Percentiles rank a stretch among this genome's conserved stretches.
phyloP scores from a whole-genome alignment of 352 stramenopile species.

The Pythium guiyangense region DNA sequence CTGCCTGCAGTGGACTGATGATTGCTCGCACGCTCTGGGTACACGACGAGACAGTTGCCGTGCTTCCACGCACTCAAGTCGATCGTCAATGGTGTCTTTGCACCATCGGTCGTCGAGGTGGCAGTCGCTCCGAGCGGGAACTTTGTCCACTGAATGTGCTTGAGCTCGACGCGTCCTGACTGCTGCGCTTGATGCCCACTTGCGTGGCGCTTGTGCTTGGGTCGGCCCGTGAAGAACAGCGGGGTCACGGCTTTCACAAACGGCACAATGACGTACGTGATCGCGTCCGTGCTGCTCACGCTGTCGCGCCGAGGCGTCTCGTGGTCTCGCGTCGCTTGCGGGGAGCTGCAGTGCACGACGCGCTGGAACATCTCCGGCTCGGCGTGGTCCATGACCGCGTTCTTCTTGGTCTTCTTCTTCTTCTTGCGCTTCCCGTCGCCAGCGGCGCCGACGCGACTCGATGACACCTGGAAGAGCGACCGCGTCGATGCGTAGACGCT shows the following conservation, averaged over 20 bases:
- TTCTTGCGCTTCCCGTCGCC: neutral
- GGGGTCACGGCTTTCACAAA: constrained; percentile 9
- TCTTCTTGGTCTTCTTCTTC: constrained; percentile 26
- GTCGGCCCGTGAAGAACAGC: constrained; percentile 4
- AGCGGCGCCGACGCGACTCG: neutral
- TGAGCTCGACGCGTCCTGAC: constrained; percentile 5
- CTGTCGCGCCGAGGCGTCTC: neutral
- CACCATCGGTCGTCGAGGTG: too few relatives aligned
- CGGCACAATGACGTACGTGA: constrained; percentile 7
- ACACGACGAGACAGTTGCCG: constrained; percentile 28
- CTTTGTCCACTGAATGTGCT: constrained; percentile 11
- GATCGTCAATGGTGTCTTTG: neutral
- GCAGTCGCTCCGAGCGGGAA: constrained; percentile 2
- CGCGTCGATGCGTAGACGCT: constrained; percentile 14
- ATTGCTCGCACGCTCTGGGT: constrained; percentile 8
- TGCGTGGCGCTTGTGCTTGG: neutral
- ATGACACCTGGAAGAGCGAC: constrained; percentile 6
- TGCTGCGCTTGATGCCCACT: constrained; percentile 3
- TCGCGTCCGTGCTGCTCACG: constrained; percentile 4
- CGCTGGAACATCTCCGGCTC: constrained; percentile 33
- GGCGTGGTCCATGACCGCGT: constrained; percentile 33
- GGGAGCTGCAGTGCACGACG: constrained; percentile 15
- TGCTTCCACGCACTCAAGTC: constrained; percentile 25
- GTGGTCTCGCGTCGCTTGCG: constrained; percentile 3
- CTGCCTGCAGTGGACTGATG: neutral